Evolutionary conservation across 768 basidiomycete genomes (phyloP).

Genomic region (Lentinula detonsa): DNA sequence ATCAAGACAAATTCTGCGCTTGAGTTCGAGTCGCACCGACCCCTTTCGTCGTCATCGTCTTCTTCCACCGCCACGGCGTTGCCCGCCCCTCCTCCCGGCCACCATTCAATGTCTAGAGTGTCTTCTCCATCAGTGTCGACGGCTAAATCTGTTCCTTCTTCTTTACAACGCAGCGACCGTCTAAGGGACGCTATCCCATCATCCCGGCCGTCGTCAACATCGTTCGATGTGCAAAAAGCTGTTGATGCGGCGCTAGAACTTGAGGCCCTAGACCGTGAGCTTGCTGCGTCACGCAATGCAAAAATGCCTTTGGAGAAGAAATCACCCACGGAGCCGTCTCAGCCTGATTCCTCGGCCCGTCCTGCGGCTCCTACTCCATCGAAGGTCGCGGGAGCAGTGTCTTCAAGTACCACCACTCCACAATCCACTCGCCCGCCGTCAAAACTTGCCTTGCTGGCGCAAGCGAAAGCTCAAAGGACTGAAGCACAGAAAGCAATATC

Average conservation of each 20-base stretch:
- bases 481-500: conserved; percentile 25
- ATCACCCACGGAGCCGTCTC: conserved; percentile 17
- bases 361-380: background rate
- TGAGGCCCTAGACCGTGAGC: conserved; percentile 43
- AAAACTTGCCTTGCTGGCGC: conserved; percentile 70
- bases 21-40: conserved; percentile 55
- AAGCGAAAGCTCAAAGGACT: conserved; percentile 43
- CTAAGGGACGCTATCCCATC: background rate
- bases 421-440: conserved; percentile 42
- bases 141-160: background rate
- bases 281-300: background rate
- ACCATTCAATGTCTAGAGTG: conserved; percentile 10
- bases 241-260: conserved; percentile 62
- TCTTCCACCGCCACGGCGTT: conserved; percentile 16
- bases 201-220: conserved; percentile 38
- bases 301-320: conserved; percentile 5
- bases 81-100: conserved; percentile 5
- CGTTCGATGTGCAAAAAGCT: conserved; percentile 58
- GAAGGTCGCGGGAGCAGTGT: background rate
- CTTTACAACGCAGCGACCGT: background rate
- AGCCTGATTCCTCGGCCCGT: background rate
- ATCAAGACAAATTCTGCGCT: conserved; percentile 69
- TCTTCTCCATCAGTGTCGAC: conserved; percentile 12
- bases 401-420: background rate
- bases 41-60: conserved; percentile 26